These are phyloP conservation scores for Lycium barbarum DNA, from an alignment of 257 asterid species.

Conservation along the genomic window DNA sequence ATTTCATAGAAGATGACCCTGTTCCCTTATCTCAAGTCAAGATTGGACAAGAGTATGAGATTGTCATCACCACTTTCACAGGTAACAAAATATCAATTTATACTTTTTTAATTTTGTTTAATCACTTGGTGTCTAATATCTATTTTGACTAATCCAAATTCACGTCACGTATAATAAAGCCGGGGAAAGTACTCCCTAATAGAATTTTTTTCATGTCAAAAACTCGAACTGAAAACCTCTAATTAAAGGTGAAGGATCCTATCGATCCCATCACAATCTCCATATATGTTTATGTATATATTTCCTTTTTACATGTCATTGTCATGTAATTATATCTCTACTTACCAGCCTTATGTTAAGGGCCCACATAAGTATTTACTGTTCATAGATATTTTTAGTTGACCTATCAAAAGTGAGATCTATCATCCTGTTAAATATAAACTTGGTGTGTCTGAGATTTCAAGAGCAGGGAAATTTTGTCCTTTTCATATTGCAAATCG, in stretches of 20 bases:
- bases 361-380: neutral
- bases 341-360: neutral
- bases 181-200: neutral
- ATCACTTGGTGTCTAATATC: no score
- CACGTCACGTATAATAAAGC: neutral
- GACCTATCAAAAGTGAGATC: neutral
- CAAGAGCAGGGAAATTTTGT: constrained; percentile 31
- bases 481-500: neutral
- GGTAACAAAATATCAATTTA: constrained; percentile 40
- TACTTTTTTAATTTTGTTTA: no score
- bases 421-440: constrained; percentile 20
- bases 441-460: constrained; percentile 35
- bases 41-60: constrained; percentile 72
- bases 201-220: neutral
- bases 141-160: neutral
- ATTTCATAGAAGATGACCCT: constrained; percentile 66
- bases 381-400: neutral
- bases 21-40: constrained; percentile 70
- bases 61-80: constrained; percentile 78
- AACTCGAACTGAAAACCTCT: fast-evolving
- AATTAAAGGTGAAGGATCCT: fast-evolving
- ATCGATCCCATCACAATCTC: neutral
- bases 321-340: neutral
- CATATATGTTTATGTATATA: neutral
- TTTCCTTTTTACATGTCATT: neutral